Conservation (phyloP, 345 rosid species). For the Angophora floribunda region DNA sequence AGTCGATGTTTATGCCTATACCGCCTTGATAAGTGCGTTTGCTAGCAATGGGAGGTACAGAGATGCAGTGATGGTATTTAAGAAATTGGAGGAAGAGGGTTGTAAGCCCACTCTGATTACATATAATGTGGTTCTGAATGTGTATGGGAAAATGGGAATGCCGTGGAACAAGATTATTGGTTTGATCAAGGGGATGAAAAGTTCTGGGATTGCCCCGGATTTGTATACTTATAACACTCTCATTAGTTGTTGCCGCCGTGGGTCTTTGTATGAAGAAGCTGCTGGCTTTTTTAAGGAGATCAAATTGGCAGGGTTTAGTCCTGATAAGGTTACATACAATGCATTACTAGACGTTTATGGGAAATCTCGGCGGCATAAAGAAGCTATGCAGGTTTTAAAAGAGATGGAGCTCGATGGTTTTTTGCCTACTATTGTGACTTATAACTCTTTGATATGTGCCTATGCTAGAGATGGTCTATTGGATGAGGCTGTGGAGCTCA, state of each 20-base stretch:
- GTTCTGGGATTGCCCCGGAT: slow-evolving; percentile 51
- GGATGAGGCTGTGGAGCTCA: slow-evolving; percentile 73
- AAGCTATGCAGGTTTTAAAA: slow-evolving; percentile 72
- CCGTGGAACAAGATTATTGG: slow-evolving; percentile 73
- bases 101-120: slow-evolving; percentile 76
- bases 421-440: slow-evolving; percentile 62
- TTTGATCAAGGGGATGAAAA: slow-evolving; percentile 60
- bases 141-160: slow-evolving; percentile 94
- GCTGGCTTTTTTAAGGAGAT: slow-evolving; percentile 60
- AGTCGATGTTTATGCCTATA: slow-evolving; percentile 69
- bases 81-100: slow-evolving; percentile 86
- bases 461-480: slow-evolving; percentile 71
- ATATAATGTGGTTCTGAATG: slow-evolving; percentile 75
- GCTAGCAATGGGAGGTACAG: slow-evolving; percentile 70
- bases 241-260: slow-evolving; percentile 77
- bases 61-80: slow-evolving; percentile 64
- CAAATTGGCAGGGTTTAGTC: slow-evolving; percentile 63
- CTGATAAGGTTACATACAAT: slow-evolving; percentile 79
- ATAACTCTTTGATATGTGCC: slow-evolving; percentile 83
- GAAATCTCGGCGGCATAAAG: slow-evolving; percentile 74
- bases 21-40: slow-evolving; percentile 68
- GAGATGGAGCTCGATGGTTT: slow-evolving; percentile 77
- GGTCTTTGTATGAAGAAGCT: slow-evolving; percentile 80
- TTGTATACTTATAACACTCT: slow-evolving; percentile 79
- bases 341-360: slow-evolving; percentile 84